Evolutionary conservation across 192 early-diverging fungal genomes (phyloP).

Genomic region (Coemansia sp.): DNA sequence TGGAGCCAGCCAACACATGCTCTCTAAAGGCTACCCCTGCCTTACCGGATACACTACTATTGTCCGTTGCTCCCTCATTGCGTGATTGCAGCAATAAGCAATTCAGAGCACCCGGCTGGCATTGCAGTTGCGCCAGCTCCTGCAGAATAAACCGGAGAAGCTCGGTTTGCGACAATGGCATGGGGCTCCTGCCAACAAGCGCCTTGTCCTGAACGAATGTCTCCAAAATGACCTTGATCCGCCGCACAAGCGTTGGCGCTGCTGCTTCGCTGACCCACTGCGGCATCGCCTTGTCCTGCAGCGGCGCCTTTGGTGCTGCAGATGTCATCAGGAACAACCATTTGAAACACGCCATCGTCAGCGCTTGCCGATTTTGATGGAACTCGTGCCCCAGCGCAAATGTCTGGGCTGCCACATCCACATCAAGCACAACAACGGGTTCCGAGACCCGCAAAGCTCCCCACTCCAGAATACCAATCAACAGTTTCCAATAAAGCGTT

Average conservation of each 20-base stretch:
- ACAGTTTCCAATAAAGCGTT: conserved; percentile 27
- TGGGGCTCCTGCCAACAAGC: conserved; percentile 32
- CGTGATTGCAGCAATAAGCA: conserved; percentile 1
- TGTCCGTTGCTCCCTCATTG: background rate
- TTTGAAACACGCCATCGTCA: conserved; percentile 31
- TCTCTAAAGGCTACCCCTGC: background rate
- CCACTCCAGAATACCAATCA: conserved; percentile 32
- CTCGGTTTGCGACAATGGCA: conserved; percentile 25
- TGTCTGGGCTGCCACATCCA: background rate
- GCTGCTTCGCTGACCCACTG: conserved; percentile 36
- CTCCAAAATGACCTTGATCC: conserved; percentile 23
- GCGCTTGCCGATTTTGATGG: conserved; percentile 15
- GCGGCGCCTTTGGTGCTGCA: background rate
- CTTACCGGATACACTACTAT: background rate
- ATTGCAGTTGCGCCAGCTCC: conserved; percentile 30
- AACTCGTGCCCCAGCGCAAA: background rate
- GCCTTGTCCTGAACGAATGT: conserved; percentile 22
- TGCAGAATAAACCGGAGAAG: conserved; percentile 34
- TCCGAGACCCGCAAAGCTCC: conserved; percentile 24
- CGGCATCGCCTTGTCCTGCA: conserved; percentile 7
- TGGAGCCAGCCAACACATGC: conserved; percentile 6
- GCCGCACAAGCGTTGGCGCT: conserved; percentile 36
- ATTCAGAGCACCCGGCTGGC: conserved; percentile 19
- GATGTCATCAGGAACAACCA: conserved; percentile 46
- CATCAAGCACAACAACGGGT: conserved; percentile 29